Conservation (phyloP, 2,329 filamentous ascomycete genomes). For the Penicillium sp. region DNA sequence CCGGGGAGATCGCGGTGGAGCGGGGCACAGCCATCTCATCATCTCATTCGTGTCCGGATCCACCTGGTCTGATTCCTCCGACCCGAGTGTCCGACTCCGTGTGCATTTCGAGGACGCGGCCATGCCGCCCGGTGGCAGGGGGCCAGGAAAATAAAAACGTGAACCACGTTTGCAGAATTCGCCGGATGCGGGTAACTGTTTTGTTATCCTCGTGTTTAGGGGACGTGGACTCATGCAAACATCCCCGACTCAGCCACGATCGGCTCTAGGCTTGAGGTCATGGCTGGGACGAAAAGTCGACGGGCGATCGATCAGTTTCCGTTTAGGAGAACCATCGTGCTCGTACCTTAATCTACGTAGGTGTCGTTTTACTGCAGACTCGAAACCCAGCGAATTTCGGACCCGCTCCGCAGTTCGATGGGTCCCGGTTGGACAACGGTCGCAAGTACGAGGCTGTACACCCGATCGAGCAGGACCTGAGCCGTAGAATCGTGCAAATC, state of each 20-base stretch:
- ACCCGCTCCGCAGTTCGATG: not conserved
- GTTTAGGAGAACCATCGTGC: constrained; percentile 2
- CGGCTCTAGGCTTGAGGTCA: constrained; percentile 1
- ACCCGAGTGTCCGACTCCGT: not conserved
- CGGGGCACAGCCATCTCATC: not conserved
- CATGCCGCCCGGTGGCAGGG: constrained; percentile 5
- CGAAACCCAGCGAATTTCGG: not conserved
- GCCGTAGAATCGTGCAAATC: not conserved
- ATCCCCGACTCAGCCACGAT: constrained; percentile 13
- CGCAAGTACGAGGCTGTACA: not conserved
- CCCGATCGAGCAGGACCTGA: not conserved
- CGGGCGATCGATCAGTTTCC: constrained; percentile 14
- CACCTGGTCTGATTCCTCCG: not conserved
- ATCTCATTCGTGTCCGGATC: not conserved
- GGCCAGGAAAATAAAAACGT: not conserved
- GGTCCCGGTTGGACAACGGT: not conserved
- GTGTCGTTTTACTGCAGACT: not conserved
- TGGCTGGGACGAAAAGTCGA: not conserved
- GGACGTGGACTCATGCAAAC: not conserved
- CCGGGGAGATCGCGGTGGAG: not conserved
- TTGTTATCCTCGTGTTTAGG: not conserved
- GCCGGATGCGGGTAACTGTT: constrained; percentile 9
- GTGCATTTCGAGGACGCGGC: not conserved
- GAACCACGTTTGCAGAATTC: constrained; percentile 13
- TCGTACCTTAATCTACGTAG: not conserved